Evolutionary conservation across 83 land plant genomes (phyloP).

Genomic region (Picea abies): DNA sequence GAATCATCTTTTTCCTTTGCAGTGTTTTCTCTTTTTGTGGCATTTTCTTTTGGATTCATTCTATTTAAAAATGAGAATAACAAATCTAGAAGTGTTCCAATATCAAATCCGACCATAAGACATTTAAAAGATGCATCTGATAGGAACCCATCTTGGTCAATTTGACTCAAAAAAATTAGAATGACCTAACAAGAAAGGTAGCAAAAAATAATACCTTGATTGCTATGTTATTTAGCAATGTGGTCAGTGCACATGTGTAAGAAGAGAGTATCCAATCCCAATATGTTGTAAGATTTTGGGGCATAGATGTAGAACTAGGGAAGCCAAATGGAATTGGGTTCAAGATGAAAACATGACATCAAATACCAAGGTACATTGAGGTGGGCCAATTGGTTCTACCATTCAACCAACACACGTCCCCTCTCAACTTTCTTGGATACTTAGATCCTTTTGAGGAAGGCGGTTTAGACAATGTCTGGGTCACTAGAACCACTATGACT

Average conservation of each 20-base stretch:
- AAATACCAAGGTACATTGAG: too few relatives aligned
- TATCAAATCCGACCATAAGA: neutral
- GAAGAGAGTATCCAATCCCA: neutral
- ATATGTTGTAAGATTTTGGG: too few relatives aligned
- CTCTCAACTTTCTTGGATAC: too few relatives aligned
- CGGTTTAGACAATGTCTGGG: too few relatives aligned
- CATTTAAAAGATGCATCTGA: neutral
- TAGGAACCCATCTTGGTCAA: neutral
- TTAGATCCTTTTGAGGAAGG: too few relatives aligned
- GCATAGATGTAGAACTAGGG: too few relatives aligned
- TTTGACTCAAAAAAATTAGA: neutral
- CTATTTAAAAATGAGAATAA: neutral
- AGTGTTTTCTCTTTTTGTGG: neutral
- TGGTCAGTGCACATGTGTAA: neutral
- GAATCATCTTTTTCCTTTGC: neutral
- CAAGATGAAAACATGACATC: too few relatives aligned
- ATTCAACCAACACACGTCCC: too few relatives aligned
- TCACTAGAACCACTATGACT: too few relatives aligned
- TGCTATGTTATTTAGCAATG: neutral
- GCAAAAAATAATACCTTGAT: neutral
- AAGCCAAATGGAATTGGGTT: too few relatives aligned
- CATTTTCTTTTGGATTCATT: constrained; percentile 1
- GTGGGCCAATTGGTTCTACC: too few relatives aligned
- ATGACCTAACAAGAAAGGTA: neutral
- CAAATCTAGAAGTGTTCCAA: too few relatives aligned